Percentiles rank a stretch among this genome's conserved stretches.
These are phyloP conservation scores for Umbilicaria muhlenbergii DNA, from an alignment of 495 filamentous ascomycete species.

Conservation along the genomic window DNA sequence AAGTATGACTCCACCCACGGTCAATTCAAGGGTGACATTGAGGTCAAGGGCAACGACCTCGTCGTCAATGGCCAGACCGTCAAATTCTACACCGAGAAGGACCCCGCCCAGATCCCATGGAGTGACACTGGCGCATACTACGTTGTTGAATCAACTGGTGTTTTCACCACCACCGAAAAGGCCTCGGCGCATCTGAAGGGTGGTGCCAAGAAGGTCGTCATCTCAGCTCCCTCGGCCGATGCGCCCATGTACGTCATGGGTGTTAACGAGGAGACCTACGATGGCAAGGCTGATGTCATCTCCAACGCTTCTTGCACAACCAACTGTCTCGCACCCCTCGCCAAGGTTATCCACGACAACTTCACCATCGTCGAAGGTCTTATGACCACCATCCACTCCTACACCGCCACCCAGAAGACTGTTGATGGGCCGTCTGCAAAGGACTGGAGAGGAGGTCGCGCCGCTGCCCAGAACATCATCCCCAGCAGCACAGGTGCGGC, in stretches of 20 bases:
- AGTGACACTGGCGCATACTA: slow-evolving; percentile 76
- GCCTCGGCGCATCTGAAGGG: slow-evolving; percentile 92
- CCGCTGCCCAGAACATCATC: slow-evolving; percentile 99
- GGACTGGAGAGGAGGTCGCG: slow-evolving; percentile 99
- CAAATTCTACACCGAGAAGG: slow-evolving; percentile 88
- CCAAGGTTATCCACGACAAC: slow-evolving; percentile 98
- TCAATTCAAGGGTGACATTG: slow-evolving; percentile 82
- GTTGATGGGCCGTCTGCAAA: slow-evolving; percentile 94
- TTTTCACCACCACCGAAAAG: slow-evolving; percentile 98
- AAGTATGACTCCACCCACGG: slow-evolving; percentile 98
- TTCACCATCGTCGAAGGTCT: slow-evolving; percentile 95
- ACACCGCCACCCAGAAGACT: slow-evolving; percentile 99
- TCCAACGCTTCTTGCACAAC: slow-evolving; percentile 99
- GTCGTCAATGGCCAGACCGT: slow-evolving; percentile 89
- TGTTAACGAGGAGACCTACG: slow-evolving; percentile 92
- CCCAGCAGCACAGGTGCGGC: slow-evolving; percentile 97
- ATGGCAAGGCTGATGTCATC: slow-evolving; percentile 73
- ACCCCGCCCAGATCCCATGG: slow-evolving; percentile 90
- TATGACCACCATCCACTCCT: slow-evolving; percentile 99
- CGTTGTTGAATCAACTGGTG: slow-evolving; percentile 97
- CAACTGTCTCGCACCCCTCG: slow-evolving; percentile 97
- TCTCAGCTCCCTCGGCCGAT: slow-evolving; percentile 97
- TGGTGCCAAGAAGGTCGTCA: slow-evolving; percentile 99
- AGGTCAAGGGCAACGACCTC: slow-evolving; percentile 58
- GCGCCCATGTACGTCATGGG: slow-evolving; percentile 99